phyloP scores from a whole-genome alignment of 2,329 filamentous ascomycete species.

The Intubia oerlemansii region DNA sequence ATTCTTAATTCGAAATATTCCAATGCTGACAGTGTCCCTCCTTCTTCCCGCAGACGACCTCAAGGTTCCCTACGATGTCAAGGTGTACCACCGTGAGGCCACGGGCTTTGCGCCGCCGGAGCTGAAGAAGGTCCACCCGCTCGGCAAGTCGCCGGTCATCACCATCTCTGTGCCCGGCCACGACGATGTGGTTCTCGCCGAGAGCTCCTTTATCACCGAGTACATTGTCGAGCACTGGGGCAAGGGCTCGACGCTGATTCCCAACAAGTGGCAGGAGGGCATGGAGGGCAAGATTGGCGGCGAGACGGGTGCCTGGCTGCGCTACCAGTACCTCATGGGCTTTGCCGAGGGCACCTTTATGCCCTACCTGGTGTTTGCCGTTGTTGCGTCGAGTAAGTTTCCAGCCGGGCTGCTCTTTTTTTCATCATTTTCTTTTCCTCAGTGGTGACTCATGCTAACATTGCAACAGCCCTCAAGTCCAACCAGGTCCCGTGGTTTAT shows the following conservation, averaged over 20 bases:
- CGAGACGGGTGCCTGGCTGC: slow-evolving; percentile 37
- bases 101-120: slow-evolving; percentile 48
- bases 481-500: slow-evolving; percentile 28
- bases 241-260: slow-evolving; percentile 24
- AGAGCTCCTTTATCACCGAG: slow-evolving; percentile 63
- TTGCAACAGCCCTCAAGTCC: slow-evolving; percentile 20
- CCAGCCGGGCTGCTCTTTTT: too few species aligned
- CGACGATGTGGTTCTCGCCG: slow-evolving; percentile 44
- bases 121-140: slow-evolving; percentile 56
- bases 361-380: slow-evolving; percentile 40
- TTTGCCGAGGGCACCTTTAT: slow-evolving; percentile 75
- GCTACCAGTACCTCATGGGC: slow-evolving; percentile 52
- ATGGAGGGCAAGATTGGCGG: slow-evolving; percentile 33
- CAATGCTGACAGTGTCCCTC: too few species aligned
- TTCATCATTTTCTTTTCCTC: too few species aligned
- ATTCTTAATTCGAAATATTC: too few species aligned
- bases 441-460: too few species aligned
- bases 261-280: slow-evolving; percentile 32
- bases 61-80: slow-evolving; percentile 55
- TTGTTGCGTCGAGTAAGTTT: slow-evolving; percentile 39
- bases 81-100: slow-evolving; percentile 50
- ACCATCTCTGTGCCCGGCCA: slow-evolving; percentile 26
- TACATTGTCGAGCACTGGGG: slow-evolving; percentile 52
- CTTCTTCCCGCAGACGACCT: slow-evolving; percentile 42
- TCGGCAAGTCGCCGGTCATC: slow-evolving; percentile 74